Percentiles rank a stretch among this genome's conserved stretches.
Evolutionary conservation across 768 basidiomycete species (phyloP).

Genomic region (Russula olivacea): DNA sequence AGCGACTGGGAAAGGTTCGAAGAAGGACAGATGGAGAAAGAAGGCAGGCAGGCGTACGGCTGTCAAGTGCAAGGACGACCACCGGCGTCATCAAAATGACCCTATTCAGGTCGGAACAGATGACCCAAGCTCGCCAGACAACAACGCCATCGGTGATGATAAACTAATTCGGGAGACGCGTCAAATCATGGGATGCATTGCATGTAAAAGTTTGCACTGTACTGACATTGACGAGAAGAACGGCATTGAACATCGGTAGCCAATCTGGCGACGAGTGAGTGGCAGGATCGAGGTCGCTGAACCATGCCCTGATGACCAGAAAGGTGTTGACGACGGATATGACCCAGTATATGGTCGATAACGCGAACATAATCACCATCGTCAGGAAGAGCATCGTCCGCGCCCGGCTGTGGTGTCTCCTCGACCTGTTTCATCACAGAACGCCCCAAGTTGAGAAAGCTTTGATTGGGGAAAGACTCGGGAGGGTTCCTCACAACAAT

Average conservation of each 20-base stretch:
- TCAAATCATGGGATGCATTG: neutral
- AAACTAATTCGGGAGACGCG: neutral
- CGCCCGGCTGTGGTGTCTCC: neutral
- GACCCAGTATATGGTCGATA: conserved; percentile 10
- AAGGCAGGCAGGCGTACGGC: neutral
- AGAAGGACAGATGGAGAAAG: neutral
- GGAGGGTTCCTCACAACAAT: conserved; percentile 4
- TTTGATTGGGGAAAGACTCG: neutral
- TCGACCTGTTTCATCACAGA: neutral
- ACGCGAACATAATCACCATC: neutral
- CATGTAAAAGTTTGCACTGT: no score
- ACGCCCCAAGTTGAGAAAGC: neutral
- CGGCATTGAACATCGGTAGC: conserved; percentile 4
- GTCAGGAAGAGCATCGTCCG: neutral
- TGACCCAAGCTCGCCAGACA: conserved; percentile 17
- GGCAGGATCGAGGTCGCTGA: neutral
- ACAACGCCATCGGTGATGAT: conserved; percentile 15
- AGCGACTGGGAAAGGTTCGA: neutral
- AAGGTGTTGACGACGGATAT: neutral
- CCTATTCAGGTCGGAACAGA: neutral
- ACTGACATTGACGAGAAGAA: conserved; percentile 12
- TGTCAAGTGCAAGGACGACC: neutral
- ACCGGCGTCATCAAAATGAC: neutral
- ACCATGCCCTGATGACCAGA: neutral
- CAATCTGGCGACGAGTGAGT: neutral